phyloP scores from a whole-genome alignment of 1,284 basidiomycete genomes.

The Trichosporon sp. region DNA sequence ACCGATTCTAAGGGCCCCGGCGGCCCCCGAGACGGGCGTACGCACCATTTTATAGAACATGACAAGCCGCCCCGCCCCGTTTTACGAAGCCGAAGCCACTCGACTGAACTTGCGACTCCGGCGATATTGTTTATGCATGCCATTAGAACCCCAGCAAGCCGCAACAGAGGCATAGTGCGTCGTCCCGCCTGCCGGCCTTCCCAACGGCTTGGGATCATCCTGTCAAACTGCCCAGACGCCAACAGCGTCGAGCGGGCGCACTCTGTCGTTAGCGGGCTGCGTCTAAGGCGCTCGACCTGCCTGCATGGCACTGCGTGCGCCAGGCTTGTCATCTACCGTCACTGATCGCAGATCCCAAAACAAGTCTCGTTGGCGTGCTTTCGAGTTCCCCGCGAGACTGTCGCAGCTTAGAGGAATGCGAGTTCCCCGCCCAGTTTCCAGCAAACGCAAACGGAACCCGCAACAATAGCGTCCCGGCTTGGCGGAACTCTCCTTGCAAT shows the following conservation, averaged over 20 bases:
- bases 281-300: too few relatives aligned
- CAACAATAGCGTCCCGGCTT: not conserved
- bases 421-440: not conserved
- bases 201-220: not conserved
- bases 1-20: slow-evolving; percentile 5
- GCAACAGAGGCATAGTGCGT: not conserved
- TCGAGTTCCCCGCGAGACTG: too few relatives aligned
- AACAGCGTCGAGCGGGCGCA: not conserved
- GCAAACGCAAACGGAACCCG: not conserved
- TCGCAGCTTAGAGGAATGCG: not conserved
- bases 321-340: too few relatives aligned
- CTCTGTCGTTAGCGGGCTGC: not conserved
- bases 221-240: too few relatives aligned
- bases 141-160: not conserved
- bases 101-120: not conserved
- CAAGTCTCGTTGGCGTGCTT: too few relatives aligned
- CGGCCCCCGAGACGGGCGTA: slow-evolving; percentile 2
- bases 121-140: not conserved
- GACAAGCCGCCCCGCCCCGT: not conserved
- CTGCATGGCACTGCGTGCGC: too few relatives aligned
- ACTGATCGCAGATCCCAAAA: too few relatives aligned
- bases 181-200: not conserved
- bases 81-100: not conserved
- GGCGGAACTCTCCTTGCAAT: not conserved
- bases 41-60: not conserved